Percentiles rank a stretch among this genome's conserved stretches.
phyloP scores from a whole-genome alignment of 2,329 filamentous ascomycete species.

The Paecilomyces fulvus region DNA sequence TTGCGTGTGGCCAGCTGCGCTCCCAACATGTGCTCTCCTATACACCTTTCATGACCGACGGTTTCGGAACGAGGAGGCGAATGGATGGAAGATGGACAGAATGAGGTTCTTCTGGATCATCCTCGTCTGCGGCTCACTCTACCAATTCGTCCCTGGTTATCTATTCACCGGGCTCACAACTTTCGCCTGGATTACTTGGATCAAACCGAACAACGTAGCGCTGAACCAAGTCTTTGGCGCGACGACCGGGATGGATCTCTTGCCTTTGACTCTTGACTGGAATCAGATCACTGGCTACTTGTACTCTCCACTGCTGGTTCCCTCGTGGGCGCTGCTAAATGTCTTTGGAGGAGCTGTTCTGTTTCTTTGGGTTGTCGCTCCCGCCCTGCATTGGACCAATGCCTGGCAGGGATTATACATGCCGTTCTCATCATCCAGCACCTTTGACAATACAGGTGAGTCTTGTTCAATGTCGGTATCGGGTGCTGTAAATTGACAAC shows the following conservation, averaged over 20 bases:
- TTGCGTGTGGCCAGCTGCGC: conserved; percentile 51
- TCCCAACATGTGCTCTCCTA: conserved; percentile 30
- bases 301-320: conserved; percentile 55
- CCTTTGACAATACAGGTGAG: conserved; percentile 8
- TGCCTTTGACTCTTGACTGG: conserved; percentile 36
- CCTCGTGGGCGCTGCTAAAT: conserved; percentile 63
- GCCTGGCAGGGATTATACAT: conserved; percentile 56
- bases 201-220: conserved; percentile 15
- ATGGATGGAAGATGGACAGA: conserved; percentile 30
- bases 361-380: conserved; percentile 52
- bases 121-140: conserved; percentile 22
- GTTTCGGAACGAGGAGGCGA: conserved; percentile 31
- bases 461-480: not conserved
- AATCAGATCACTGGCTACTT: conserved; percentile 41
- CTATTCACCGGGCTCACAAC: conserved; percentile 21
- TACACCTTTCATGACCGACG: conserved; percentile 22
- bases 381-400: conserved; percentile 55
- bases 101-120: conserved; percentile 21
- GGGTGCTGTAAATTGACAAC: not conserved
- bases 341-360: conserved; percentile 55
- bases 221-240: conserved; percentile 23
- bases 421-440: conserved; percentile 39
- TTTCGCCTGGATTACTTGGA: conserved; percentile 23
- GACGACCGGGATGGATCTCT: conserved; percentile 19
- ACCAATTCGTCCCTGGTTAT: conserved; percentile 17